Evolutionary conservation across 2,329 filamentous ascomycete species (phyloP), one percentile per base, ranked within the genome.

Genomic region (Aspergillus pseudoterreus): DNA sequence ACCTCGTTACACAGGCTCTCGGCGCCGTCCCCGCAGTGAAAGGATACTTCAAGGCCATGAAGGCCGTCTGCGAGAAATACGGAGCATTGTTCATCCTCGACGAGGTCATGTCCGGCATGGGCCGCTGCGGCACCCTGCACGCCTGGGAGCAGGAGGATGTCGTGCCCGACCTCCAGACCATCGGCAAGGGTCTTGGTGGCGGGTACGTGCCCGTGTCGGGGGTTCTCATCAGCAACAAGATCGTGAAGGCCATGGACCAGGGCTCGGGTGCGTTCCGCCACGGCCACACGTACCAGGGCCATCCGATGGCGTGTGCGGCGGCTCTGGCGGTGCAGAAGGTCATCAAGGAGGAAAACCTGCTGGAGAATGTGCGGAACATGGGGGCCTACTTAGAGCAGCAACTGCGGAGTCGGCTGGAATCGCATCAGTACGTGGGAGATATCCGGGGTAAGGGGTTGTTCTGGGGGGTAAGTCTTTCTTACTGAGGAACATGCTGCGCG

Each of bases 51-150:
- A 71, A 75, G 46, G 86, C 85, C 0, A 82, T 92, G 69, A 80
- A 81, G 60, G 72, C 74, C 2, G 74, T 94, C 1, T 94, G 89
- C 65, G 79, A 86, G 47, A 82, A 81, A 54, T 77, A 92, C 62
- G 88, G 86, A 0, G 83, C 85, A 0, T 78, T 94, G 0, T 75
- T 94, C n/a, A 85, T 92, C 43, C 71, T 92, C 0, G 90, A 94
- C 61, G 89, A 92, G 64, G 78, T 90, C 42, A 89, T 91, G 86
- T 80, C 76, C 55, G 82, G 82, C 2, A 79, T 81, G 72, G 82
- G 82, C 6, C 75, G 82, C 6, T 76, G 73, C n/a, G 82, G 81
- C 1, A 78, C 77, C 1, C 62, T 82, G 2, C 81, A 84, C 57
- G 82, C 79, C 6, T 85, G 80, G 80, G 75, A 84, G 55, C 75